Evolutionary conservation across 2,329 filamentous ascomycete species (phyloP).

Genomic region (Fusarium lyarnte): DNA sequence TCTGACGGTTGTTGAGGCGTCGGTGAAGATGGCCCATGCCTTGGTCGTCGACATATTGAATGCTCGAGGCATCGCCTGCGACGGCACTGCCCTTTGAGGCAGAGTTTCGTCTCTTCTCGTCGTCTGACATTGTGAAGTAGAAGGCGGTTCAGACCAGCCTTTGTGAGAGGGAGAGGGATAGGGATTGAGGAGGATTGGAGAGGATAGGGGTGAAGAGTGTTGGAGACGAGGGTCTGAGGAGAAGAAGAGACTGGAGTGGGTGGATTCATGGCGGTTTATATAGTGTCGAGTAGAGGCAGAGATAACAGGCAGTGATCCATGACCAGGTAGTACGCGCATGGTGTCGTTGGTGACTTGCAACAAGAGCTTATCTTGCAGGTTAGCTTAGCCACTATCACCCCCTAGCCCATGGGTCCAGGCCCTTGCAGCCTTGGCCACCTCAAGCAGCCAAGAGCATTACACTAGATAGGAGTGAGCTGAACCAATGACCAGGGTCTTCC

Average conservation of each 20-base stretch:
- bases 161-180: background rate
- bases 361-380: conserved; percentile 10
- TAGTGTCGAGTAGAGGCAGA: conserved; percentile 5
- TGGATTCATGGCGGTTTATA: conserved; percentile 21
- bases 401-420: conserved; percentile 3
- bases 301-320: conserved; percentile 5
- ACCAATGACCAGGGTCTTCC: conserved; percentile 5
- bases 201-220: background rate
- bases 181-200: background rate
- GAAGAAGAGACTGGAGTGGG: background rate
- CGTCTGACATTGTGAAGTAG: conserved; percentile 21
- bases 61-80: conserved; percentile 12
- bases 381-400: background rate
- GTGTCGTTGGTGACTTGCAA: background rate
- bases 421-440: background rate
- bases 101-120: conserved; percentile 24
- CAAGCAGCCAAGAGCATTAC: background rate
- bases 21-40: conserved; percentile 33
- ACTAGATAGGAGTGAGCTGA: background rate
- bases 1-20: conserved; percentile 32
- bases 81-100: conserved; percentile 6
- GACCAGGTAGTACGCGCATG: background rate
- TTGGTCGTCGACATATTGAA: background rate
- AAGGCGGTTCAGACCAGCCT: background rate
- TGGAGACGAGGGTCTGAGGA: conserved; percentile 1